Percentiles rank a stretch among this genome's conserved stretches.
These are phyloP conservation scores for Syncephalastrum contaminatum DNA, from an alignment of 371 early-diverging fungal genomes.

Conservation along the genomic window DNA sequence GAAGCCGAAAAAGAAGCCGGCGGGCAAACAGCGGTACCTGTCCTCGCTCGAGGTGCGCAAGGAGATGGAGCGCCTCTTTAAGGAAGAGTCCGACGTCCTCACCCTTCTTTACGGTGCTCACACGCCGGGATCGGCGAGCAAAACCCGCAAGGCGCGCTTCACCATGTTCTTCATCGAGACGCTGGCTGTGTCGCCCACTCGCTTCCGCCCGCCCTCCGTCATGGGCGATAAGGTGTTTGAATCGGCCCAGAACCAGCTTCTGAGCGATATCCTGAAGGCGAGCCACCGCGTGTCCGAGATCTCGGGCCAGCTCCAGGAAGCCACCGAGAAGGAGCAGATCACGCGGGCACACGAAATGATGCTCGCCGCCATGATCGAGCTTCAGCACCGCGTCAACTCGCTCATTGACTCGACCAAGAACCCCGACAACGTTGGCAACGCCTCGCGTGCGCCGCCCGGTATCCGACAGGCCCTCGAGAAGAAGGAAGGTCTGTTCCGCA, in stretches of 20 bases:
- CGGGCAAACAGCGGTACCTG: slow-evolving; percentile 55
- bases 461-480: slow-evolving; percentile 98
- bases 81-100: slow-evolving; percentile 70
- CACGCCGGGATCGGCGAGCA: slow-evolving; percentile 52
- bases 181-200: slow-evolving; percentile 94
- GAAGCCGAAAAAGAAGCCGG: slow-evolving; percentile 22
- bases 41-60: slow-evolving; percentile 83
- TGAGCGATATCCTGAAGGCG: slow-evolving; percentile 85
- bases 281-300: slow-evolving; percentile 69
- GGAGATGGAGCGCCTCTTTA: slow-evolving; percentile 74
- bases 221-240: slow-evolving; percentile 92
- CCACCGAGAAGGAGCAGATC: slow-evolving; percentile 34
- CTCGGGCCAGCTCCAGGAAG: slow-evolving; percentile 40
- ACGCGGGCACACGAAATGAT: slow-evolving; percentile 50
- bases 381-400: slow-evolving; percentile 90
- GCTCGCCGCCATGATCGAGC: slow-evolving; percentile 76
- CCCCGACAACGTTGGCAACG: slow-evolving; percentile 51
- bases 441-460: slow-evolving; percentile 73
- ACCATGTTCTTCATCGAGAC: slow-evolving; percentile 96
- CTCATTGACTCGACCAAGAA: slow-evolving; percentile 93
- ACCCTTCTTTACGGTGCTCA: slow-evolving; percentile 78
- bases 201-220: slow-evolving; percentile 94
- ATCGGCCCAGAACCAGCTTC: slow-evolving; percentile 90
- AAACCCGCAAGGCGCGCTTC: slow-evolving; percentile 46
- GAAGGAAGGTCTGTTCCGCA: slow-evolving; percentile 99